Conservation (phyloP, 2,329 filamentous ascomycete species). For the Dendryphion nanum region DNA sequence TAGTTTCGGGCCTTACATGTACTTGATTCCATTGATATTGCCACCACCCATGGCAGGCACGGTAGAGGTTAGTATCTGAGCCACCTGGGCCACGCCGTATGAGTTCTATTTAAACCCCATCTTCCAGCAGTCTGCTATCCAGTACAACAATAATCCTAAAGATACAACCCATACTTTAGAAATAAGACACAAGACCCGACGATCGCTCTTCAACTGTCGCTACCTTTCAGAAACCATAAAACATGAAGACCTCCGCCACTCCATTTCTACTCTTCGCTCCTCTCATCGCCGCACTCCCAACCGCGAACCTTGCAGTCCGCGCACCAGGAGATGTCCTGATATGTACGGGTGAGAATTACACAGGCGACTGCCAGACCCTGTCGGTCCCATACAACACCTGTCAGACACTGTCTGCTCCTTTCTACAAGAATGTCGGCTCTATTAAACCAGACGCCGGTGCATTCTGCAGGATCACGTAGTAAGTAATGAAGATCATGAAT, state of each 20-base stretch:
- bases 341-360: conserved; percentile 14
- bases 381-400: conserved; percentile 10
- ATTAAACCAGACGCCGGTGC: conserved; percentile 10
- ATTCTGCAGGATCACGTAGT: conserved; percentile 21
- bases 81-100: no score
- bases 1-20: no score
- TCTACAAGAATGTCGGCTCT: conserved; percentile 12
- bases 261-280: conserved; percentile 12
- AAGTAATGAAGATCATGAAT: conserved; percentile 6
- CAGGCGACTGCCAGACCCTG: conserved; percentile 8
- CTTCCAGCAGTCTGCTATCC: no score
- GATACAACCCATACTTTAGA: no score
- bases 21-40: no score
- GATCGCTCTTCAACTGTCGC: not conserved
- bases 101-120: no score
- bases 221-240: conserved; percentile 3
- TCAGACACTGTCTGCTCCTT: conserved; percentile 5
- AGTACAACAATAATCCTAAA: no score
- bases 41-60: no score
- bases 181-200: no score
- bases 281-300: conserved; percentile 10
- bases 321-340: conserved; percentile 7
- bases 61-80: no score
- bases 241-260: conserved; percentile 14
- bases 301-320: conserved; percentile 5